phyloP scores from a whole-genome alignment of 2,329 filamentous ascomycete genomes.

The Neobulgaria alba region DNA sequence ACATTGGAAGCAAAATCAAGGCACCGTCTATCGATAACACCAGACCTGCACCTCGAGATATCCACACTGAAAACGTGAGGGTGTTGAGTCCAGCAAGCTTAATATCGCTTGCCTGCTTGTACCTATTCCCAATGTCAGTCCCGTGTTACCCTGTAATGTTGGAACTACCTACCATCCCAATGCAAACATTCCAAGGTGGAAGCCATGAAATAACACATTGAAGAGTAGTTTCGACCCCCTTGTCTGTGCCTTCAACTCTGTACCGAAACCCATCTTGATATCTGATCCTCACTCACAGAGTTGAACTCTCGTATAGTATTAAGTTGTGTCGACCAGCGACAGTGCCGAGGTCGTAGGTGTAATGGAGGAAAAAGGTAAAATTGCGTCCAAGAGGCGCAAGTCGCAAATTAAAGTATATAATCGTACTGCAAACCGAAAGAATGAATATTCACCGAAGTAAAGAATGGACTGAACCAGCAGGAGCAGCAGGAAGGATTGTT shows the following conservation, averaged over 20 bases:
- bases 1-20: constrained; percentile 89
- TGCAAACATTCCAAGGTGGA: constrained; percentile 72
- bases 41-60: constrained; percentile 87
- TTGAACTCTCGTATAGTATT: constrained; percentile 14
- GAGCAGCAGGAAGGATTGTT: constrained; percentile 34
- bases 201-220: constrained; percentile 70
- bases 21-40: constrained; percentile 76
- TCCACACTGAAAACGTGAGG: constrained; percentile 85
- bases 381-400: too few species aligned
- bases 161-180: constrained; percentile 66
- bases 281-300: constrained; percentile 6
- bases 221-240: constrained; percentile 66
- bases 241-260: constrained; percentile 51
- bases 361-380: background rate
- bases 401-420: constrained; percentile 21
- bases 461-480: constrained; percentile 54
- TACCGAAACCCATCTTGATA: constrained; percentile 22
- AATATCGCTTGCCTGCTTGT: constrained; percentile 60
- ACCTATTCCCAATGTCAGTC: constrained; percentile 46
- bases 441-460: constrained; percentile 33
- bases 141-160: background rate
- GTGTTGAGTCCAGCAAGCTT: constrained; percentile 71
- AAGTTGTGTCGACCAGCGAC: constrained; percentile 51
- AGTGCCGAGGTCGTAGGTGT: constrained; percentile 16
- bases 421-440: constrained; percentile 24